phyloP scores from a whole-genome alignment of 2,329 filamentous ascomycete genomes.

The Colletotrichum musae region DNA sequence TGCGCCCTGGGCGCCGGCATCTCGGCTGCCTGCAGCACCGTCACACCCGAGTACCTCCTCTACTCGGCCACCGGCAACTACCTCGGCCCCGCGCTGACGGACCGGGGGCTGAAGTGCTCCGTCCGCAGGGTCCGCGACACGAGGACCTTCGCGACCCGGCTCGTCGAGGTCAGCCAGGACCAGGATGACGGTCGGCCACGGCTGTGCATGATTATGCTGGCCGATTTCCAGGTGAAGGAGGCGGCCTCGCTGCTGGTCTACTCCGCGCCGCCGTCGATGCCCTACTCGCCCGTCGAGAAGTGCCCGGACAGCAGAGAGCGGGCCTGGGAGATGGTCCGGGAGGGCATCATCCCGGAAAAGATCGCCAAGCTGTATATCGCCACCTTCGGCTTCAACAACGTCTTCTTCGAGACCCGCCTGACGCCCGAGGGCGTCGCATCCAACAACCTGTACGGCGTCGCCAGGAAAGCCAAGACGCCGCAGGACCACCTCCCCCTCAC shows the following conservation, averaged over 20 bases:
- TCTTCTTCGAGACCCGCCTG: constrained; percentile 53
- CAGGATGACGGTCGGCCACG: constrained; percentile 54
- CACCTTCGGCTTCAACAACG: constrained; percentile 48
- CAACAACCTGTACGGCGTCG: constrained; percentile 59
- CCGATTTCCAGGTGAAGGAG: constrained; percentile 63
- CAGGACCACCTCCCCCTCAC: constrained; percentile 45
- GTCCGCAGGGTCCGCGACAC: constrained; percentile 59
- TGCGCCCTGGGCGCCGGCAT: constrained; percentile 58
- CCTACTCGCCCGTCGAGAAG: constrained; percentile 49
- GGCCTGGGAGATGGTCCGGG: constrained; percentile 39
- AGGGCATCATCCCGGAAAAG: constrained; percentile 46
- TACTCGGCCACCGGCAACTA: constrained; percentile 64
- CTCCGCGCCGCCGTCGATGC: constrained; percentile 51
- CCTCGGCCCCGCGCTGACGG: constrained; percentile 59
- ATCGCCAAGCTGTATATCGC: constrained; percentile 44
- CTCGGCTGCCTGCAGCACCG: constrained; percentile 57
- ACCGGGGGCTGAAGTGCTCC: constrained; percentile 53
- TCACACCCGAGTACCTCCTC: constrained; percentile 54
- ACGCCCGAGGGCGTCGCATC: constrained; percentile 57
- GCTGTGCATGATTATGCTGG: constrained; percentile 57
- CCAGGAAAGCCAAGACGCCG: constrained; percentile 57
- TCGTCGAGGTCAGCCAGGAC: constrained; percentile 60
- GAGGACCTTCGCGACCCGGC: constrained; percentile 62
- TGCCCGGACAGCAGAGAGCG: constrained; percentile 43
- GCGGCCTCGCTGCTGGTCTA: constrained; percentile 52